Percentiles rank a stretch among this genome's conserved stretches.
Conservation (phyloP, 1,284 basidiomycete genomes). For the Puccinia novopanici region DNA sequence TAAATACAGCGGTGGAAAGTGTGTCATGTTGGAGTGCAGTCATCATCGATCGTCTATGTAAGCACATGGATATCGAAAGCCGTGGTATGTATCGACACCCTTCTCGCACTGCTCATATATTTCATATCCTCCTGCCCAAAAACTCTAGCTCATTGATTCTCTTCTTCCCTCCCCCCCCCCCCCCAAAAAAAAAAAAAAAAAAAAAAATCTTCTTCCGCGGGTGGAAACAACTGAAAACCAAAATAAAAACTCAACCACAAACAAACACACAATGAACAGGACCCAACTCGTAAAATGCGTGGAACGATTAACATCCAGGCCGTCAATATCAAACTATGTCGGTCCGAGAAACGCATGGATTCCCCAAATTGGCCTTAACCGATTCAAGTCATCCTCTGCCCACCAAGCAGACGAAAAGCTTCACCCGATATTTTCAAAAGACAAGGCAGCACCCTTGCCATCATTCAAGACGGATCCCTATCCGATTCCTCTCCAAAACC, state of each 20-base stretch:
- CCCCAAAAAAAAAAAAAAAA: no score
- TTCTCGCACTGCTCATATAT: no score
- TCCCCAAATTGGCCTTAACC: not conserved
- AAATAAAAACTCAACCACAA: not conserved
- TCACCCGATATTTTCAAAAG: constrained; percentile 32
- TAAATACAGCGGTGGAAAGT: constrained; percentile 72
- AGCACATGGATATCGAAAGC: constrained; percentile 91
- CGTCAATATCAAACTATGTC: not conserved
- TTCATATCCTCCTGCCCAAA: no score
- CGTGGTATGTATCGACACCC: constrained; percentile 67
- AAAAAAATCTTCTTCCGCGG: no score
- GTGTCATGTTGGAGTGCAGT: constrained; percentile 86
- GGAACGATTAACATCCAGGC: not conserved
- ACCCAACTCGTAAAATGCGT: not conserved
- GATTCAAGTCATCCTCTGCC: constrained; percentile 10
- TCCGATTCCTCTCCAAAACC: constrained; percentile 41
- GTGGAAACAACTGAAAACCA: no score
- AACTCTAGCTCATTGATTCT: no score
- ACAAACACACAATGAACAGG: not conserved
- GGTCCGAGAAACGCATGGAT: not conserved
- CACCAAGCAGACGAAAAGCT: constrained; percentile 14
- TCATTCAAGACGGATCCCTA: constrained; percentile 41
- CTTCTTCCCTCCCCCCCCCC: no score
- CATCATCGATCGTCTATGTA: constrained; percentile 92
- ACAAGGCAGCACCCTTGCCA: not conserved